phyloP scores from a whole-genome alignment of 768 basidiomycete genomes.

The Boletus rufocinnamomeus region DNA sequence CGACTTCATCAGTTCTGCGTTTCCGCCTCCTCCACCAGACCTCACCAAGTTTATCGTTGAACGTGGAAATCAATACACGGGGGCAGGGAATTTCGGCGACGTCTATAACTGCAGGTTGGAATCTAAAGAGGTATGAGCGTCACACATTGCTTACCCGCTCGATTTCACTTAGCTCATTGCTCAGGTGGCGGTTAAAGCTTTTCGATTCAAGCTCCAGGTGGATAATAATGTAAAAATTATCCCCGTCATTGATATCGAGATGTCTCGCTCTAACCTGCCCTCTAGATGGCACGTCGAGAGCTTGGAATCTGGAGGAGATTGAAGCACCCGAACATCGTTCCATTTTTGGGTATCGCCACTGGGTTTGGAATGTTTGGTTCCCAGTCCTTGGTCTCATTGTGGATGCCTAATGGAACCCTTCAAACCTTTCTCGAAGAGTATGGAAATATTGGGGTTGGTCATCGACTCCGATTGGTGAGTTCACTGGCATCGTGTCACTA shows the following conservation, averaged over 20 bases:
- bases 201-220: not conserved
- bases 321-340: too few species aligned
- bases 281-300: too few species aligned
- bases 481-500: not conserved
- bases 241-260: not conserved
- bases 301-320: too few species aligned
- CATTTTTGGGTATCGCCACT: not conserved
- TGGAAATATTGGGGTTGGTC: not conserved
- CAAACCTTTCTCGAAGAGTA: not conserved
- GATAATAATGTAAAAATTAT: not conserved
- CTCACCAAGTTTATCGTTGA: not conserved
- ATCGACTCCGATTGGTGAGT: slow-evolving; percentile 2
- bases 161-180: not conserved
- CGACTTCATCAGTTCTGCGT: not conserved
- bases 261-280: not conserved
- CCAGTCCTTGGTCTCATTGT: not conserved
- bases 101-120: not conserved
- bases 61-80: not conserved
- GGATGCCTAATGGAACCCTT: too few species aligned
- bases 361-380: not conserved
- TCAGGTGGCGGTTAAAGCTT: slow-evolving; percentile 4
- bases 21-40: not conserved
- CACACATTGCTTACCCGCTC: not conserved
- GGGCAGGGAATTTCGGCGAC: not conserved
- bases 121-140: not conserved